A percentile compares a stretch with the other conserved stretches of the same genome.
Conservation (phyloP, 768 basidiomycete species). For the Lentinula aciculospora region DNA sequence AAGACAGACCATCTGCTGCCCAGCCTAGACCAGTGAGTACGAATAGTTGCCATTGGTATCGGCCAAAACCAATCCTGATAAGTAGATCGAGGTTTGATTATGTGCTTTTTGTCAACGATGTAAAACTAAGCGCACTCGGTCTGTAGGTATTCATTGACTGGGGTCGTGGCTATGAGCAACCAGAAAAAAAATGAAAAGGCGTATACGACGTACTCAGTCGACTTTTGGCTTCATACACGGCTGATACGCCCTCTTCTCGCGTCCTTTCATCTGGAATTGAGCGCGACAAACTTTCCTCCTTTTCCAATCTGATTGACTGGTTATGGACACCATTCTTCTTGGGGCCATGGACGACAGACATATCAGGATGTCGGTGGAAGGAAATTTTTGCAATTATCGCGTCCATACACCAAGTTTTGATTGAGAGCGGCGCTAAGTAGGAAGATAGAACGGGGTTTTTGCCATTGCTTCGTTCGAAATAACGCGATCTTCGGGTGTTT, state of each 20-base stretch:
- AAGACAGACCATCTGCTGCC: conserved; percentile 41
- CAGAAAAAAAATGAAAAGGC: background rate
- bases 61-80: conserved; percentile 46
- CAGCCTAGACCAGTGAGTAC: conserved; percentile 41
- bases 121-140: conserved; percentile 29
- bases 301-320: background rate
- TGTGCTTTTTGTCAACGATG: background rate
- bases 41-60: conserved; percentile 45
- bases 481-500: background rate
- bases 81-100: background rate
- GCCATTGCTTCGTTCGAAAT: background rate
- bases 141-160: conserved; percentile 42
- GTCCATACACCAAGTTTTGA: background rate
- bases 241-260: conserved; percentile 19
- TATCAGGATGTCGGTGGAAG: background rate
- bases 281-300: background rate
- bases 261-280: background rate
- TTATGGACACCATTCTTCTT: background rate
- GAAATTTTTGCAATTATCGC: background rate
- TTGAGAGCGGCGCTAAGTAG: background rate
- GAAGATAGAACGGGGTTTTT: background rate
- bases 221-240: conserved; percentile 27
- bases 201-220: conserved; percentile 18
- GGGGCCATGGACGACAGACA: background rate
- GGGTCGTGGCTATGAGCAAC: background rate